Conservation (phyloP, 768 basidiomycete genomes). For the Leccinellum rugosiceps region DNA sequence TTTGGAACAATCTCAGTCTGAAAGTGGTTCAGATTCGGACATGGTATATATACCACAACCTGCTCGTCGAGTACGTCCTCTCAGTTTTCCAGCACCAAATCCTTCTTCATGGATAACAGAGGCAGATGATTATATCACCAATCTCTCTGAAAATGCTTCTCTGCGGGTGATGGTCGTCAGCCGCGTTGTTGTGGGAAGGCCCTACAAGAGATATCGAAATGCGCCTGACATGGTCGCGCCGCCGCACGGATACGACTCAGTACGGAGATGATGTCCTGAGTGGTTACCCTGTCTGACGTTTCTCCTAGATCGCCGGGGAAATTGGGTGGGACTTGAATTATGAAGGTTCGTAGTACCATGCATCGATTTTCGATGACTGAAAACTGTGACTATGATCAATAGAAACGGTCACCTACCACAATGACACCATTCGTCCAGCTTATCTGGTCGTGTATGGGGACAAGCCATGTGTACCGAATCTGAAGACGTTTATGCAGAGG, state of each 20-base stretch:
- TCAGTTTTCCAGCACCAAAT: neutral
- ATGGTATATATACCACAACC: slow-evolving; percentile 62
- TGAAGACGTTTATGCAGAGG: slow-evolving; percentile 27
- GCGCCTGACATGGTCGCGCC: slow-evolving; percentile 46
- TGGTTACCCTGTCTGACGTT: neutral
- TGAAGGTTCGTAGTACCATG: slow-evolving; percentile 33
- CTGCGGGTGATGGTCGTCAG: slow-evolving; percentile 54
- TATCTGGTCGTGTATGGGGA: slow-evolving; percentile 61
- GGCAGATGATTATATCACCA: slow-evolving; percentile 61
- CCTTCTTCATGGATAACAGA: slow-evolving; percentile 36
- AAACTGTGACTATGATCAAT: neutral
- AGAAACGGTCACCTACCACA: slow-evolving; percentile 65
- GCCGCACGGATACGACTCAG: slow-evolving; percentile 59
- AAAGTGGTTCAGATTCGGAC: slow-evolving; percentile 51
- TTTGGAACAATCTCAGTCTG: neutral
- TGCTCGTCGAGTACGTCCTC: slow-evolving; percentile 59
- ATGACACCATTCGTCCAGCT: slow-evolving; percentile 65
- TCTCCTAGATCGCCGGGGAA: slow-evolving; percentile 51
- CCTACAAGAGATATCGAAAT: slow-evolving; percentile 49
- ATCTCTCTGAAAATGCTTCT: slow-evolving; percentile 37
- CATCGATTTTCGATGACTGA: neutral
- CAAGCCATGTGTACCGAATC: slow-evolving; percentile 17
- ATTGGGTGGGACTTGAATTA: slow-evolving; percentile 67
- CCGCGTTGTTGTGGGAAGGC: slow-evolving; percentile 62
- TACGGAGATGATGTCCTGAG: slow-evolving; percentile 30